phyloP scores from a whole-genome alignment of 768 basidiomycete species.

The button mushroom (Agaricus bisporus) region DNA sequence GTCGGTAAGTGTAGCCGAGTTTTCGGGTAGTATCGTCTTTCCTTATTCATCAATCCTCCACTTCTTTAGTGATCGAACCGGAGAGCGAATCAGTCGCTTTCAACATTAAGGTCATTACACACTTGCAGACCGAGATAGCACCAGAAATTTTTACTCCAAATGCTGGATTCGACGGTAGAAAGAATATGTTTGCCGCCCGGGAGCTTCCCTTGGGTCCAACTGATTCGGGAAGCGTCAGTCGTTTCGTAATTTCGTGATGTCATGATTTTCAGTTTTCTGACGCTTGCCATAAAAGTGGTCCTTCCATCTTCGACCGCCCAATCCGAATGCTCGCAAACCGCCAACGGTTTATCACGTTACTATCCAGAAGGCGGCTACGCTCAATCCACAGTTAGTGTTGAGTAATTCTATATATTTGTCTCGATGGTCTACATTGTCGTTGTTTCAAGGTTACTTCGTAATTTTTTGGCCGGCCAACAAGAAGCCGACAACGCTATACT shows the following conservation, averaged over 20 bases:
- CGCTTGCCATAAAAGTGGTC: neutral
- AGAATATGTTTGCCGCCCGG: constrained; percentile 62
- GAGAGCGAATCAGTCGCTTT: constrained; percentile 27
- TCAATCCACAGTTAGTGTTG: constrained; percentile 25
- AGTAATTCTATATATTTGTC: neutral
- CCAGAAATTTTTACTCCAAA: constrained; percentile 68
- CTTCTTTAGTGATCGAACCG: constrained; percentile 58
- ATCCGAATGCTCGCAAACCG: constrained; percentile 27
- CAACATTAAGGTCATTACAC: constrained; percentile 65
- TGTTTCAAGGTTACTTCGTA: constrained; percentile 47
- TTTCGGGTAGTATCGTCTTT: constrained; percentile 27
- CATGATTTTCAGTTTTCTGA: neutral
- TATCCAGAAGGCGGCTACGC: constrained; percentile 49
- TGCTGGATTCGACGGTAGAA: constrained; percentile 74
- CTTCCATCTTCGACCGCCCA: constrained; percentile 58
- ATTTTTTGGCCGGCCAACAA: constrained; percentile 59
- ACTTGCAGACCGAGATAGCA: constrained; percentile 51
- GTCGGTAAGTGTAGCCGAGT: constrained; percentile 33
- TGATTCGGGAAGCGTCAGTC: constrained; percentile 43
- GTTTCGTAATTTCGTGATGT: neutral
- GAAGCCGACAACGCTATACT: constrained; percentile 62
- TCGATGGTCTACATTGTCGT: neutral
- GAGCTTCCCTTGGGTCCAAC: constrained; percentile 53
- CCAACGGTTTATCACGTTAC: constrained; percentile 66
- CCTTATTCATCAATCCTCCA: constrained; percentile 37